phyloP scores from a whole-genome alignment of 805 yeast species.

The Suhomyces faveliae region DNA sequence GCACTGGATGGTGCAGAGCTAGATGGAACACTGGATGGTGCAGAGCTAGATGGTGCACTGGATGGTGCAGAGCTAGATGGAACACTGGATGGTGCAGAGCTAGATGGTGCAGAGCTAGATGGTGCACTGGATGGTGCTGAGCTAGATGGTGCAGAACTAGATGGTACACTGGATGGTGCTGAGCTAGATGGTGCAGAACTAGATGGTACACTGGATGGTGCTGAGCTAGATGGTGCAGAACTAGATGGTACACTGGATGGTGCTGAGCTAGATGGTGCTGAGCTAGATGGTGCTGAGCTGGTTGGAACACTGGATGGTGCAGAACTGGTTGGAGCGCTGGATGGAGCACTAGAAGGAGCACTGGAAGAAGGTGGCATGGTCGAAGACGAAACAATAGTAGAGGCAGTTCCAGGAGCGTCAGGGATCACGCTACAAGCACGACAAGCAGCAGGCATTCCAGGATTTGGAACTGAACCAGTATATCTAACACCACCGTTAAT shows the following conservation, averaged over 20 bases:
- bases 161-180: not conserved
- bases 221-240: constrained; percentile 2
- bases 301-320: not conserved
- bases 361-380: not conserved
- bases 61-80: not conserved
- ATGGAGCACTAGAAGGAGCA: not conserved
- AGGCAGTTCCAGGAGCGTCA: not conserved
- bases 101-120: not conserved
- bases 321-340: not conserved
- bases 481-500: constrained; percentile 11
- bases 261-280: not conserved
- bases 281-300: not conserved
- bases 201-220: not conserved
- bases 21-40: not conserved
- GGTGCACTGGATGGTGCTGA: not conserved
- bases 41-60: not conserved
- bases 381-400: not conserved
- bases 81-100: not conserved
- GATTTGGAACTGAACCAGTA: constrained; percentile 11
- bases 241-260: not conserved
- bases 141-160: not conserved
- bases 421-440: not conserved
- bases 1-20: constrained; percentile 3
- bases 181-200: not conserved
- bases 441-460: constrained; percentile 8